Conservation (phyloP, 1,284 basidiomycete species). For the Paramarasmius palmivorus region DNA sequence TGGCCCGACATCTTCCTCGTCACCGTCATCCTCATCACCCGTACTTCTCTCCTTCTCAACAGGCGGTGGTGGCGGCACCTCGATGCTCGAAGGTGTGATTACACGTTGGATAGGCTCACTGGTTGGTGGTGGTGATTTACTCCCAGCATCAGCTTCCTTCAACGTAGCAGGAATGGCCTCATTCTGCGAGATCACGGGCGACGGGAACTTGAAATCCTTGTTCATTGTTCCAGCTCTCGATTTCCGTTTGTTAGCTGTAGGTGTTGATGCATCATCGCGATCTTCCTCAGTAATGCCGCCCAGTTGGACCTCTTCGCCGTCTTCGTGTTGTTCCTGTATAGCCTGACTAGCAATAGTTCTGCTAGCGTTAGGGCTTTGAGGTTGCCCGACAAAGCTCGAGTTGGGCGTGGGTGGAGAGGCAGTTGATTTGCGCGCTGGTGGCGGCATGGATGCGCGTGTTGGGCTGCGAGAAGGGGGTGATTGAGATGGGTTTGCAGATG, state of each 20-base stretch:
- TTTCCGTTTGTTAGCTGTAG: conserved; percentile 39
- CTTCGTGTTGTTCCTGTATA: neutral
- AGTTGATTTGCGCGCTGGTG: conserved; percentile 41
- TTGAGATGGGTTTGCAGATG: conserved; percentile 15
- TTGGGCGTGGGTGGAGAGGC: conserved; percentile 34
- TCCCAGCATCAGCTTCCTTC: conserved; percentile 18
- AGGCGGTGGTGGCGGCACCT: conserved; percentile 75
- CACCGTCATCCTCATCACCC: conserved; percentile 29
- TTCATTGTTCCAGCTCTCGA: conserved; percentile 69
- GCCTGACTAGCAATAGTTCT: too few relatives aligned
- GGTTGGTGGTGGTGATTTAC: conserved; percentile 20
- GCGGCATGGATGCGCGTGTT: conserved; percentile 64
- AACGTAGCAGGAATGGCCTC: conserved; percentile 25
- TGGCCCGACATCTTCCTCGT: conserved; percentile 72
- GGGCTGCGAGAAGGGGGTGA: conserved; percentile 29
- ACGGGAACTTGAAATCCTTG: conserved; percentile 74
- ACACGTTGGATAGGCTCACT: conserved; percentile 31
- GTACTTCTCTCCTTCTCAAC: conserved; percentile 65
- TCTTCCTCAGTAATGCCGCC: neutral
- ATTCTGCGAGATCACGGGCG: conserved; percentile 22
- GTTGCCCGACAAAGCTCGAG: conserved; percentile 43
- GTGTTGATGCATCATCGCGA: conserved; percentile 17
- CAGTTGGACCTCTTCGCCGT: conserved; percentile 29
- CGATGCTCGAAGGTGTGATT: conserved; percentile 62
- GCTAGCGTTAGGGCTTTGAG: conserved; percentile 20